A percentile compares a stretch with the other conserved stretches of the same genome.
phyloP scores from a whole-genome alignment of 768 basidiomycete species.

The Amanita phalloides region DNA sequence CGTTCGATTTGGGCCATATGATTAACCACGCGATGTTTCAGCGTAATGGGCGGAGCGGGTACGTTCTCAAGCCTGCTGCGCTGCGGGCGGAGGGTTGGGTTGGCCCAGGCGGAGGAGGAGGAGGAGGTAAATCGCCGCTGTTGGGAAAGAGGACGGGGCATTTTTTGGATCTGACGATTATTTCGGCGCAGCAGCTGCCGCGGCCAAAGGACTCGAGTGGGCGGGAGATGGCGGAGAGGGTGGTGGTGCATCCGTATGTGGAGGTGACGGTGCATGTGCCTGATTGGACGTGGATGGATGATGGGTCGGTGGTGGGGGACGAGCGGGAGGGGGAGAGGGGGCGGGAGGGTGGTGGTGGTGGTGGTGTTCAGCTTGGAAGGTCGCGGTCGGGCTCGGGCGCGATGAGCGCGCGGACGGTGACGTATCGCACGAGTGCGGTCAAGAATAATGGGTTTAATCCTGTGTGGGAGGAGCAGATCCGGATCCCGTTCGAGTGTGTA shows the following conservation, averaged over 20 bases:
- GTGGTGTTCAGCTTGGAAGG: not conserved
- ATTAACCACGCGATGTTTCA: slow-evolving; percentile 97
- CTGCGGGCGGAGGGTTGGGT: slow-evolving; percentile 31
- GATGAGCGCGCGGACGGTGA: slow-evolving; percentile 22
- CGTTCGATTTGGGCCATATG: slow-evolving; percentile 80
- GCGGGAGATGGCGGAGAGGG: slow-evolving; percentile 49
- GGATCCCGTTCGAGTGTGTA: slow-evolving; percentile 69
- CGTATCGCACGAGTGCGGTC: slow-evolving; percentile 53
- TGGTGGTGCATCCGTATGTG: slow-evolving; percentile 49
- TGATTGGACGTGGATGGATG: slow-evolving; percentile 45
- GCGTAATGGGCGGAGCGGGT: slow-evolving; percentile 79
- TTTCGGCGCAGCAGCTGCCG: slow-evolving; percentile 89
- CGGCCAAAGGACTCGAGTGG: slow-evolving; percentile 60
- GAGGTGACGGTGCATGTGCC: slow-evolving; percentile 68
- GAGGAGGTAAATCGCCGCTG: not conserved
- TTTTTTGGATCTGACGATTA: slow-evolving; percentile 39
- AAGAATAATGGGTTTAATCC: slow-evolving; percentile 95
- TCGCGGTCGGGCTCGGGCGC: slow-evolving; percentile 15
- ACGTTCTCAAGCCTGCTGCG: slow-evolving; percentile 80
- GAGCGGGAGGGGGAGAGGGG: slow-evolving; percentile 2
- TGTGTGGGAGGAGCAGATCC: slow-evolving; percentile 66
- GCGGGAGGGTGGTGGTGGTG: not conserved
- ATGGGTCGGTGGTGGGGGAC: slow-evolving; percentile 9
- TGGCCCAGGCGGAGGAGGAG: not conserved
- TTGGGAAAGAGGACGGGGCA: slow-evolving; percentile 24